These are phyloP conservation scores for Stenogyne calaminthoides DNA, from an alignment of 305 asterid genomes.

Conservation along the genomic window DNA sequence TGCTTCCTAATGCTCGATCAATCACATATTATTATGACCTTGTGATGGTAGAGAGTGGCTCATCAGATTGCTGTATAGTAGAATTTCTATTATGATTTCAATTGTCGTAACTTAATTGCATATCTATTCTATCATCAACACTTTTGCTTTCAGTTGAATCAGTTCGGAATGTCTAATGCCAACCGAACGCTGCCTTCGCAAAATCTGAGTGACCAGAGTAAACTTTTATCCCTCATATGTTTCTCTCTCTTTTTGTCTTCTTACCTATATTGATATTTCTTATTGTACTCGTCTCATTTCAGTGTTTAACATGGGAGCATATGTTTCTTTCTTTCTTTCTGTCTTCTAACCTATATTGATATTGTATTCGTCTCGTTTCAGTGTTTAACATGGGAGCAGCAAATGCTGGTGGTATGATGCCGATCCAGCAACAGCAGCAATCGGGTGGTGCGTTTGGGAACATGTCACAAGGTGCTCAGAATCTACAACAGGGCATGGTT, in stretches of 20 bases:
- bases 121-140: not conserved
- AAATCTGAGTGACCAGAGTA: constrained; percentile 87
- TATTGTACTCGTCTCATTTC: no score
- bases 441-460: constrained; percentile 77
- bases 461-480: constrained; percentile 68
- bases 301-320: no score
- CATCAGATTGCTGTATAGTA: not conserved
- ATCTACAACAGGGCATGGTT: constrained; percentile 55
- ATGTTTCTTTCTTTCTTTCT: no score
- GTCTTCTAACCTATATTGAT: no score
- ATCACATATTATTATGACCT: not conserved
- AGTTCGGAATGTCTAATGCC: constrained; percentile 73
- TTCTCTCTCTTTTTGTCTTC: not conserved
- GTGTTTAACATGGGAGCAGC: constrained; percentile 85
- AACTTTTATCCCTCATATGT: constrained; percentile 10
- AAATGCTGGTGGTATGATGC: constrained; percentile 72
- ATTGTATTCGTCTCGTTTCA: constrained; percentile 43
- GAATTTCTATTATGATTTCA: not conserved
- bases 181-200: constrained; percentile 76
- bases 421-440: constrained; percentile 66
- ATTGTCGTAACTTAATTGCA: not conserved
- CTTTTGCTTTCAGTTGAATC: constrained; percentile 42
- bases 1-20: not conserved
- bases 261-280: not conserved
- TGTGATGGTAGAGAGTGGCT: not conserved